A percentile compares a stretch with the other conserved stretches of the same genome.
phyloP scores from a whole-genome alignment of 176 grass and related monocot species.

The Paspalum notatum region DNA sequence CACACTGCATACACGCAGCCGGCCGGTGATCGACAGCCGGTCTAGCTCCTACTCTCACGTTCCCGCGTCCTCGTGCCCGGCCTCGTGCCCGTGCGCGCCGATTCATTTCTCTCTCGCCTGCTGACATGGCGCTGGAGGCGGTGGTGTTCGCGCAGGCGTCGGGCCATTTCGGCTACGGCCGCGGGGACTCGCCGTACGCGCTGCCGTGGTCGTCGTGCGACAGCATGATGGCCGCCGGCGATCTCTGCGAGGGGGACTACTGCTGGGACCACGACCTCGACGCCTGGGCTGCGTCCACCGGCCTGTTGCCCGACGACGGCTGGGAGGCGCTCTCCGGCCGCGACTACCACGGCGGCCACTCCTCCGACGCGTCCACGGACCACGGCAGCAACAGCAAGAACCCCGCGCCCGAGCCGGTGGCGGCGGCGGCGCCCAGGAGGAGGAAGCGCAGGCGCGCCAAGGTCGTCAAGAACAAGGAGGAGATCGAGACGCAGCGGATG shows the following conservation, averaged over 20 bases:
- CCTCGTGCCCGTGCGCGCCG: not conserved
- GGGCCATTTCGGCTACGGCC: slow-evolving; percentile 55
- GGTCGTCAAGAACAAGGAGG: slow-evolving; percentile 92
- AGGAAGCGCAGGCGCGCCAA: slow-evolving; percentile 76
- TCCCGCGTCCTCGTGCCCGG: not conserved
- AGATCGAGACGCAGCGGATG: slow-evolving; percentile 97
- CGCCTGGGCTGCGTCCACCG: slow-evolving; percentile 5
- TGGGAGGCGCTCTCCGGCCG: slow-evolving; percentile 49
- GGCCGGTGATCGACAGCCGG: not conserved
- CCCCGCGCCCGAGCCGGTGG: not conserved
- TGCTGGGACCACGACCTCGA: slow-evolving; percentile 48
- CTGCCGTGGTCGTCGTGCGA: slow-evolving; percentile 51
- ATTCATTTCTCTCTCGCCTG: not conserved
- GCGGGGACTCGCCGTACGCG: slow-evolving; percentile 39
- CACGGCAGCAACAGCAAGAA: not conserved
- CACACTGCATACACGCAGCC: slow-evolving; percentile 11
- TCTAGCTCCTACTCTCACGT: not conserved
- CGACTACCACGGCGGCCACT: slow-evolving; percentile 18
- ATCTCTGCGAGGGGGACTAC: not conserved
- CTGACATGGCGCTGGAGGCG: slow-evolving; percentile 79
- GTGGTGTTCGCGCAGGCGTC: slow-evolving; percentile 56
- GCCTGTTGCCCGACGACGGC: slow-evolving; percentile 53
- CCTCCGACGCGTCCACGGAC: slow-evolving; percentile 42
- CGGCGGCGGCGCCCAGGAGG: slow-evolving; percentile 18
- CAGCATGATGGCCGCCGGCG: not conserved